phyloP scores from a whole-genome alignment of 139 green algal species.

The Chlorella sp. region DNA sequence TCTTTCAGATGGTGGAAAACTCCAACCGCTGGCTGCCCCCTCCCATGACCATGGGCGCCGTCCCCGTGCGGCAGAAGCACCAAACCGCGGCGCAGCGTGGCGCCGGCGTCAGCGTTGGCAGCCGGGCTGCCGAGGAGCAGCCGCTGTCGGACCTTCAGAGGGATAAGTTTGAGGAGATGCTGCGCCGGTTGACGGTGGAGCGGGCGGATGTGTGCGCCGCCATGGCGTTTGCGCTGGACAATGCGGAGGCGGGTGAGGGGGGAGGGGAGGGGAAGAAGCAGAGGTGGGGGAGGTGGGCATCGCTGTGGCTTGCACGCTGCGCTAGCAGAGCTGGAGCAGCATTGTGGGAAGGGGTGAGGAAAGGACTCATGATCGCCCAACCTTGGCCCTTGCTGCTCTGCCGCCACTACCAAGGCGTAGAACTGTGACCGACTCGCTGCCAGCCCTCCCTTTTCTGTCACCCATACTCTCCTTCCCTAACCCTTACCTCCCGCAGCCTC shows the following conservation, averaged over 20 bases:
- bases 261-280: background rate
- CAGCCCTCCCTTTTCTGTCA: no score
- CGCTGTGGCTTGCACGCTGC: no score
- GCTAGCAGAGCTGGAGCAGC: no score
- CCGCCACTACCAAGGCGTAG: no score
- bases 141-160: constrained; percentile 58
- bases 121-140: constrained; percentile 22
- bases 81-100: constrained; percentile 55
- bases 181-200: constrained; percentile 81
- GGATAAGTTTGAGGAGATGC: constrained; percentile 90
- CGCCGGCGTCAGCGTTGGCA: background rate
- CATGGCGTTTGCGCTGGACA: constrained; percentile 95
- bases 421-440: no score
- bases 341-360: background rate
- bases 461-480: background rate
- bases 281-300: no score
- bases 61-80: constrained; percentile 38
- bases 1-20: constrained; percentile 91
- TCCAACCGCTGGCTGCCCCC: constrained; percentile 63
- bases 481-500: background rate
- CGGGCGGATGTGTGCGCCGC: constrained; percentile 71
- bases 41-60: constrained; percentile 47
- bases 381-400: no score
- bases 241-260: constrained; percentile 75
- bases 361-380: no score